phyloP scores from a whole-genome alignment of 805 yeast genomes.

The Saccharomycopsis vini region DNA sequence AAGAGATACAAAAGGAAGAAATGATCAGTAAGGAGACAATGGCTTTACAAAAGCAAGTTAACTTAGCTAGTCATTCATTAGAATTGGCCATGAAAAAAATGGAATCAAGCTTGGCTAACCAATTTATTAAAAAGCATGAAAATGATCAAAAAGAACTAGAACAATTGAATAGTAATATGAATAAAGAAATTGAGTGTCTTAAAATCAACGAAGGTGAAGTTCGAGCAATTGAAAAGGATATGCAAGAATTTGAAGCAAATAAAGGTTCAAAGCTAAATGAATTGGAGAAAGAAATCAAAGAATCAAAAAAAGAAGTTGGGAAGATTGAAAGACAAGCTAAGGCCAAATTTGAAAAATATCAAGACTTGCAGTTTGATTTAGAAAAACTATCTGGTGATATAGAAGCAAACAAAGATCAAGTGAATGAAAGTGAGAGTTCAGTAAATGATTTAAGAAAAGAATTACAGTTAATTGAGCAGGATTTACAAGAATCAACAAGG shows the following conservation, averaged over 20 bases:
- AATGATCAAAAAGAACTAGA: slow-evolving; percentile 38
- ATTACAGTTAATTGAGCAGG: slow-evolving; percentile 20
- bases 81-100: slow-evolving; percentile 45
- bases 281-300: slow-evolving; percentile 42
- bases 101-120: slow-evolving; percentile 47
- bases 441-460: slow-evolving; percentile 31
- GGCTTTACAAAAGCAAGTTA: slow-evolving; percentile 48
- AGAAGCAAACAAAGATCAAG: slow-evolving; percentile 33
- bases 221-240: slow-evolving; percentile 55
- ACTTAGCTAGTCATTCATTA: slow-evolving; percentile 50
- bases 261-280: slow-evolving; percentile 73
- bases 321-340: slow-evolving; percentile 34
- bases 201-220: slow-evolving; percentile 36
- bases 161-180: slow-evolving; percentile 31
- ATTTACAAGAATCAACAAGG: slow-evolving; percentile 20
- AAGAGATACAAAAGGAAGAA: slow-evolving; percentile 35
- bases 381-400: slow-evolving; percentile 62
- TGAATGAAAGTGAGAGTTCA: slow-evolving; percentile 28
- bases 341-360: slow-evolving; percentile 43
- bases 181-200: slow-evolving; percentile 28
- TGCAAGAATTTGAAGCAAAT: slow-evolving; percentile 69
- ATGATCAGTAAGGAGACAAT: slow-evolving; percentile 40
- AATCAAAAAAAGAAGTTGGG: slow-evolving; percentile 30
- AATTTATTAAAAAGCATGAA: slow-evolving; percentile 42
- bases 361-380: slow-evolving; percentile 55